phyloP scores from a whole-genome alignment of 208 protist species.

The Leishmania mexicana region DNA sequence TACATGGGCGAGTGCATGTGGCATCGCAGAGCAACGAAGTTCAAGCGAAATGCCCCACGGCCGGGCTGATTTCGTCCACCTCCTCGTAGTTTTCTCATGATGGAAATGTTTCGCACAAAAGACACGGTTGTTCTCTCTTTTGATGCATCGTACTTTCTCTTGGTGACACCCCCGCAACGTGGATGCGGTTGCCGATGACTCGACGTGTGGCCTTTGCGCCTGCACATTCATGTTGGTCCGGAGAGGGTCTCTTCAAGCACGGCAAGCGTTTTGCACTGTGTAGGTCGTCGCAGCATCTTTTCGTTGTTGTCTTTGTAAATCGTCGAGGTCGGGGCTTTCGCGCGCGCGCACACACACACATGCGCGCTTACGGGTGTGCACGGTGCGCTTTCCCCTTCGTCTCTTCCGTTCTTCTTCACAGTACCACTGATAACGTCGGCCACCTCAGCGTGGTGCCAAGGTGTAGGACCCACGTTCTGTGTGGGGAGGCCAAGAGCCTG shows the following conservation, averaged over 20 bases:
- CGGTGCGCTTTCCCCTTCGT: background rate
- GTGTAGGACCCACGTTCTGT: background rate
- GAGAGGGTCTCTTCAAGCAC: background rate
- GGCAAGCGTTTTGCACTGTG: background rate
- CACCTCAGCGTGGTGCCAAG: background rate
- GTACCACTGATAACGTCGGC: background rate
- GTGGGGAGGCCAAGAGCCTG: background rate
- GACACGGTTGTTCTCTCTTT: background rate
- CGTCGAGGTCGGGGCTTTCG: background rate
- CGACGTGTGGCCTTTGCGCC: background rate
- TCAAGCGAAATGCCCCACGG: background rate
- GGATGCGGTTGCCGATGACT: background rate
- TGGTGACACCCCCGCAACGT: background rate
- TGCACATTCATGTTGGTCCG: background rate
- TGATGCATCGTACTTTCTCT: background rate
- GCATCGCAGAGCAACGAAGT: background rate
- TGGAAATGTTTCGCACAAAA: background rate
- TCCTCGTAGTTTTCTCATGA: background rate
- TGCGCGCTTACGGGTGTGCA: background rate
- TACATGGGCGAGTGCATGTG: background rate
- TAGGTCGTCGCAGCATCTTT: background rate
- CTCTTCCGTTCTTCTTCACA: background rate
- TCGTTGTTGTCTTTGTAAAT: background rate
- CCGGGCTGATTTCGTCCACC: background rate
- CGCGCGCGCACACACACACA: background rate